Percentiles rank a stretch among this genome's conserved stretches.
These are phyloP conservation scores for Fusarium tjaetaba DNA, from an alignment of 2,329 filamentous ascomycete genomes.

Conservation along the genomic window DNA sequence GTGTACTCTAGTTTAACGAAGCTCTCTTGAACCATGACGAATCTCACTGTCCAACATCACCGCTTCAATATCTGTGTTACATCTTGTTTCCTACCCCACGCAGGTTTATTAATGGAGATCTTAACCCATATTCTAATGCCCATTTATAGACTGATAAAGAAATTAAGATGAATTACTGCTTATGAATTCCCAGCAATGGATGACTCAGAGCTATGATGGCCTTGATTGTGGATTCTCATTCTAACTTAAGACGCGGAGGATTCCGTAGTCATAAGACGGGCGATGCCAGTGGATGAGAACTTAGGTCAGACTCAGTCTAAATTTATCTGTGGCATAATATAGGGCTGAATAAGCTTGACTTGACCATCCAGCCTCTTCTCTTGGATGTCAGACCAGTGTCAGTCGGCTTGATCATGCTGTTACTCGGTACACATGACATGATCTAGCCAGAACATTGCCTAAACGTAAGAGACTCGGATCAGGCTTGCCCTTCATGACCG, in stretches of 20 bases:
- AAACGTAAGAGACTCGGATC: not conserved
- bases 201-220: not conserved
- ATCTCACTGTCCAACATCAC: too few species aligned
- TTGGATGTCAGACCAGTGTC: not conserved
- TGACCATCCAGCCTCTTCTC: not conserved
- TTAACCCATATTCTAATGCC: too few species aligned
- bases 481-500: too few species aligned
- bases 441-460: not conserved
- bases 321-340: not conserved
- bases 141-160: too few species aligned
- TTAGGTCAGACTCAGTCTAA: not conserved
- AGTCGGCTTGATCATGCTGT: not conserved
- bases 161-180: not conserved
- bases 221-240: not conserved
- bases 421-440: not conserved
- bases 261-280: not conserved
- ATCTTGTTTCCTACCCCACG: not conserved
- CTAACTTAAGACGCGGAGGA: not conserved
- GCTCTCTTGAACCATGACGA: too few species aligned
- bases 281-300: not conserved
- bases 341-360: not conserved
- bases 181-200: not conserved
- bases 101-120: too few species aligned
- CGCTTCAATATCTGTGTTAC: not conserved
- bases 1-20: too few species aligned